These are phyloP conservation scores for Lentinula sp. DNA, from an alignment of 768 basidiomycete species.

Conservation along the genomic window DNA sequence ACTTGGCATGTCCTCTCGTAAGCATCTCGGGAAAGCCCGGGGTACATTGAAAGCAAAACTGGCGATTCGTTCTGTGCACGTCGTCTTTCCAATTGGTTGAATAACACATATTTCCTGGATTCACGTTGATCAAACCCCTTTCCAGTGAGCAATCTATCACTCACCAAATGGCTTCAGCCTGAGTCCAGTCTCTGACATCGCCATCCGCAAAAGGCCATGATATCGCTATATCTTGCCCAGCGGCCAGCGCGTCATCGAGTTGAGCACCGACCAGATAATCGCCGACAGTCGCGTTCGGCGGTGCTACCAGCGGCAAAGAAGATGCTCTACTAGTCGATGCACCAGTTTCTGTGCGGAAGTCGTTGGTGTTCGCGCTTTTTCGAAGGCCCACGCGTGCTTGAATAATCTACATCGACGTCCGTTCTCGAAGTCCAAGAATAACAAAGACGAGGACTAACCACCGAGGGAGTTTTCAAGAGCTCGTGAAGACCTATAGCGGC, in stretches of 20 bases:
- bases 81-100: conserved; percentile 65
- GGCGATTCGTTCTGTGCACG: conserved; percentile 87
- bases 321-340: conserved; percentile 45
- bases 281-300: conserved; percentile 47
- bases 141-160: conserved; percentile 16
- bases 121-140: neutral
- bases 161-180: conserved; percentile 87
- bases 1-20: conserved; percentile 75
- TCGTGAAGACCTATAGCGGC: conserved; percentile 80
- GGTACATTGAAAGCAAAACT: conserved; percentile 64
- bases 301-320: conserved; percentile 35
- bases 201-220: conserved; percentile 83
- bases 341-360: neutral
- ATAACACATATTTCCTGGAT: conserved; percentile 79
- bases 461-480: conserved; percentile 65
- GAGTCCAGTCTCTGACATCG: conserved; percentile 70
- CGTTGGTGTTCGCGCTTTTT: conserved; percentile 30
- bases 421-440: neutral
- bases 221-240: conserved; percentile 65
- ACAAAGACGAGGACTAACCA: conserved; percentile 46
- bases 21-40: conserved; percentile 57
- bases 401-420: conserved; percentile 49
- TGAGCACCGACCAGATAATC: conserved; percentile 81
- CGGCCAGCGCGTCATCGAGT: conserved; percentile 73
- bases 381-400: conserved; percentile 77